These are phyloP conservation scores for Fomitiporia mediterranea DNA, from an alignment of 1,284 basidiomycete genomes.

Conservation along the genomic window DNA sequence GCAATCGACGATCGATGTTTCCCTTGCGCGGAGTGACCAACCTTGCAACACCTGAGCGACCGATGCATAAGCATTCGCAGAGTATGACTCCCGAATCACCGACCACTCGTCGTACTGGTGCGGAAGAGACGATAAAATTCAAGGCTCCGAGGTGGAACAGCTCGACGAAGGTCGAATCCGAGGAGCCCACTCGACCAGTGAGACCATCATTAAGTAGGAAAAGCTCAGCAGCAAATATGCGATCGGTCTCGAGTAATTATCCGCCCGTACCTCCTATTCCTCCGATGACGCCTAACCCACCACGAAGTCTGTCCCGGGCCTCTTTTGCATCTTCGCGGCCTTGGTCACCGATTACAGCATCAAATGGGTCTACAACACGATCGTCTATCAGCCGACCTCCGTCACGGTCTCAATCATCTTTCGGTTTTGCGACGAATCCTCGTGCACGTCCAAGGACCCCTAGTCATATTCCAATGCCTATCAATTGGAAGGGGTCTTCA, in stretches of 20 bases:
- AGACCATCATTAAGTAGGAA: constrained; percentile 43
- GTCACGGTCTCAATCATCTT: constrained; percentile 32
- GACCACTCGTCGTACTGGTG: constrained; percentile 35
- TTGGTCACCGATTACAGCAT: constrained; percentile 72
- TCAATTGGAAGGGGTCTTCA: constrained; percentile 44
- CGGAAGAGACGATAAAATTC: constrained; percentile 32
- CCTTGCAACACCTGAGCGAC: constrained; percentile 47
- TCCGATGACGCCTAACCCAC: constrained; percentile 43
- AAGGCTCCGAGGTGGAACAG: constrained; percentile 64
- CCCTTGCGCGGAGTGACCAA: constrained; percentile 38
- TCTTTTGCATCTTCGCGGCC: constrained; percentile 72
- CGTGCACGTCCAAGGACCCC: constrained; percentile 71
- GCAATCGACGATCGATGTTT: constrained; percentile 59
- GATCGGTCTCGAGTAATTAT: constrained; percentile 32
- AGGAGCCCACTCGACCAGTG: constrained; percentile 43
- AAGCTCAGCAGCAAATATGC: constrained; percentile 26
- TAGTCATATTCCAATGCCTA: constrained; percentile 66
- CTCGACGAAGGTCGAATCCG: constrained; percentile 63
- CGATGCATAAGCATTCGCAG: constrained; percentile 61
- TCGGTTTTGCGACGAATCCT: constrained; percentile 9
- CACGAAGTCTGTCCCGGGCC: constrained; percentile 62
- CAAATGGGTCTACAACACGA: constrained; percentile 56
- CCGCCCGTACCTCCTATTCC: constrained; percentile 42
- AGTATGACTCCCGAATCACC: constrained; percentile 68
- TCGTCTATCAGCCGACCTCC: constrained; percentile 44